A percentile compares a stretch with the other conserved stretches of the same genome.
phyloP scores from a whole-genome alignment of 2,329 filamentous ascomycete genomes.

The Leptographium procerum region DNA sequence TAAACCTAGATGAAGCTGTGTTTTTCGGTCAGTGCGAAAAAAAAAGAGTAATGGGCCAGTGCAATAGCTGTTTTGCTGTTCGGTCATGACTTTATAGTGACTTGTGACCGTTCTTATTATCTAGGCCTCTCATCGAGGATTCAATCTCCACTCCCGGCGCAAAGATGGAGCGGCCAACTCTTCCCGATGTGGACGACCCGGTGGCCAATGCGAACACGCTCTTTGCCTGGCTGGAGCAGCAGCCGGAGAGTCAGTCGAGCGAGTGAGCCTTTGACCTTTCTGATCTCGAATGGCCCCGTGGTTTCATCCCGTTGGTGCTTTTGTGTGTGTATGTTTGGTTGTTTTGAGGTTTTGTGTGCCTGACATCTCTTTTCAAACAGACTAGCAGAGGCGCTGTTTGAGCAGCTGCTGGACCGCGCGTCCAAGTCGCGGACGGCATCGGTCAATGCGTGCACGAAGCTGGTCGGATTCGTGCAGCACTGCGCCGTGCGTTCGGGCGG shows the following conservation, averaged over 20 bases:
- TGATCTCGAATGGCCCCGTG: too few relatives aligned
- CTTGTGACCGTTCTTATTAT: not conserved
- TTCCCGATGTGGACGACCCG: conserved; percentile 14
- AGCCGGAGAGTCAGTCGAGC: conserved; percentile 7
- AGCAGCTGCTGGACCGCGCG: conserved; percentile 35
- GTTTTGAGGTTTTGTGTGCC: not conserved
- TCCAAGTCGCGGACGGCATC: conserved; percentile 43
- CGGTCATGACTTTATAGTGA: not conserved
- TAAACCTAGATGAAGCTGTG: not conserved
- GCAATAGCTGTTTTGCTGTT: not conserved
- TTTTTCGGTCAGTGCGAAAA: too few relatives aligned
- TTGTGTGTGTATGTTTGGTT: too few relatives aligned
- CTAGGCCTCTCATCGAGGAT: not conserved
- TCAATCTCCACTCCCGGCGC: not conserved
- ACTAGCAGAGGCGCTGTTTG: conserved; percentile 25
- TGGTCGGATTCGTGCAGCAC: conserved; percentile 52
- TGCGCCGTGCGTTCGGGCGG: conserved; percentile 31
- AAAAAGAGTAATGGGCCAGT: not conserved
- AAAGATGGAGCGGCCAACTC: not conserved
- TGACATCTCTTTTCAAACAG: not conserved
- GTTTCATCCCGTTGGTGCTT: too few relatives aligned
- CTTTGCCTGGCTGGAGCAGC: conserved; percentile 15
- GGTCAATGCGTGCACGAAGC: conserved; percentile 45
- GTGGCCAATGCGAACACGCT: conserved; percentile 16
- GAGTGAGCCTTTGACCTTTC: not conserved